These are phyloP conservation scores for Dryas drummondii DNA, from an alignment of 306 rosid species.

Conservation along the genomic window DNA sequence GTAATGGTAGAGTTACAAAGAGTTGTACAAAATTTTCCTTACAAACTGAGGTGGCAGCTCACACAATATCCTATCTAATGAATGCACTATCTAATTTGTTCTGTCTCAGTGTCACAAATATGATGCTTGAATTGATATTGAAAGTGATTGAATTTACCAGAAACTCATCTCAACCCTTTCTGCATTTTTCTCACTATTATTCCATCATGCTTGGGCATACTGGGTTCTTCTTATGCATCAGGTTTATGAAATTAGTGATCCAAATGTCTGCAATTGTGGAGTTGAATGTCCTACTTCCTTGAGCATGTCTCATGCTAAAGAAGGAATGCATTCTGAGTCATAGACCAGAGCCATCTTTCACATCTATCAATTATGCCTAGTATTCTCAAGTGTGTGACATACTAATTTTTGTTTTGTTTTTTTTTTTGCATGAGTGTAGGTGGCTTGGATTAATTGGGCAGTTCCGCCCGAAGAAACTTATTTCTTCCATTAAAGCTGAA, in stretches of 20 bases:
- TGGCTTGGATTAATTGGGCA: slow-evolving; percentile 80
- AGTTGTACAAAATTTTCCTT: not conserved
- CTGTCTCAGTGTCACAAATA: not conserved
- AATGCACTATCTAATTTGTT: not conserved
- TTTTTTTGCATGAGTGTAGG: slow-evolving; percentile 44
- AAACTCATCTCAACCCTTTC: not conserved
- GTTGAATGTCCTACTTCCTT: not conserved
- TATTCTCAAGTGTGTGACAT: slow-evolving; percentile 3
- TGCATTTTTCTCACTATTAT: not conserved
- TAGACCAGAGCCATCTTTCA: not conserved
- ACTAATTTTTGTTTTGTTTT: slow-evolving; percentile 15
- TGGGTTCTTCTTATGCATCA: not conserved
- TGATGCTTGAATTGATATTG: not conserved
- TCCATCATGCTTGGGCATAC: not conserved
- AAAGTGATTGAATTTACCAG: not conserved
- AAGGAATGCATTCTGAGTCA: slow-evolving; percentile 10
- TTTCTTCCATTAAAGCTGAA: slow-evolving; percentile 60
- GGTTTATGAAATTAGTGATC: not conserved
- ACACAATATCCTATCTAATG: not conserved
- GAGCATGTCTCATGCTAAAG: slow-evolving; percentile 11
- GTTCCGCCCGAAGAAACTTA: slow-evolving; percentile 78
- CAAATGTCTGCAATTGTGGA: not conserved
- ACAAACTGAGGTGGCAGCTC: not conserved
- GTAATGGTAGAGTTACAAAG: not conserved
- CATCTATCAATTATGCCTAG: not conserved